A percentile compares a stretch with the other conserved stretches of the same genome.
These are phyloP conservation scores for Alternaria infectoria DNA, from an alignment of 2,329 filamentous ascomycete species.

Conservation along the genomic window DNA sequence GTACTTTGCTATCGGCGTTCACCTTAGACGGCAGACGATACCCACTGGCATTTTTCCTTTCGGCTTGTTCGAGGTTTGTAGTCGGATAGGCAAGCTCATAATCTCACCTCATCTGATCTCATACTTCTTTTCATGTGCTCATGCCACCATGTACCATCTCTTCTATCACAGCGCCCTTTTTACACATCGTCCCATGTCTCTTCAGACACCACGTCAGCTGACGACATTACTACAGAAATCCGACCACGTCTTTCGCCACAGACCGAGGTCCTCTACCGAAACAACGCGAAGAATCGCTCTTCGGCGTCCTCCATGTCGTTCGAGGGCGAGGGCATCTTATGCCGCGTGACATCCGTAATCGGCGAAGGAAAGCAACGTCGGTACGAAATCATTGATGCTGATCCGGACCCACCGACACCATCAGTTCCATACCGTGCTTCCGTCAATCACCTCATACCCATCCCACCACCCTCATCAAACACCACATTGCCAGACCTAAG, in stretches of 20 bases:
- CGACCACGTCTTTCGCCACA: slow-evolving; percentile 46
- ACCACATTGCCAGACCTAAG: slow-evolving; percentile 50
- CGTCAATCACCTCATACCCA: slow-evolving; percentile 54
- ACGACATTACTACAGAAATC: slow-evolving; percentile 17
- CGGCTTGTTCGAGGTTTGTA: slow-evolving; percentile 27
- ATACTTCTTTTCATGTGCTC: slow-evolving; percentile 15
- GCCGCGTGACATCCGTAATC: slow-evolving; percentile 58
- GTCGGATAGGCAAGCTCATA: slow-evolving; percentile 25
- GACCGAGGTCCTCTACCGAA: slow-evolving; percentile 59
- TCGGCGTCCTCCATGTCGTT: slow-evolving; percentile 26
- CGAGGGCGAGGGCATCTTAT: slow-evolving; percentile 60
- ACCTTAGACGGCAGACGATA: slow-evolving; percentile 26
- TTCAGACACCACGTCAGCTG: neutral
- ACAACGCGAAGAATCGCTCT: slow-evolving; percentile 51
- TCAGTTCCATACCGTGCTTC: slow-evolving; percentile 52
- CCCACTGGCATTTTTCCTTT: slow-evolving; percentile 19
- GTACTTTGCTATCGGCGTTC: slow-evolving; percentile 11
- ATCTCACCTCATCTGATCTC: slow-evolving; percentile 18
- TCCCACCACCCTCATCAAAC: slow-evolving; percentile 52
- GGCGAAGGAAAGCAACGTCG: slow-evolving; percentile 61
- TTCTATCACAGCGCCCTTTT: neutral
- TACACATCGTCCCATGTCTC: neutral
- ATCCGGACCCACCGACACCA: slow-evolving; percentile 50
- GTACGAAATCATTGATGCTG: slow-evolving; percentile 60
- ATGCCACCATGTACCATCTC: slow-evolving; percentile 8